Evolutionary conservation across 163 green algal species (phyloP).

Genomic region (Scenedesmus sp.): DNA sequence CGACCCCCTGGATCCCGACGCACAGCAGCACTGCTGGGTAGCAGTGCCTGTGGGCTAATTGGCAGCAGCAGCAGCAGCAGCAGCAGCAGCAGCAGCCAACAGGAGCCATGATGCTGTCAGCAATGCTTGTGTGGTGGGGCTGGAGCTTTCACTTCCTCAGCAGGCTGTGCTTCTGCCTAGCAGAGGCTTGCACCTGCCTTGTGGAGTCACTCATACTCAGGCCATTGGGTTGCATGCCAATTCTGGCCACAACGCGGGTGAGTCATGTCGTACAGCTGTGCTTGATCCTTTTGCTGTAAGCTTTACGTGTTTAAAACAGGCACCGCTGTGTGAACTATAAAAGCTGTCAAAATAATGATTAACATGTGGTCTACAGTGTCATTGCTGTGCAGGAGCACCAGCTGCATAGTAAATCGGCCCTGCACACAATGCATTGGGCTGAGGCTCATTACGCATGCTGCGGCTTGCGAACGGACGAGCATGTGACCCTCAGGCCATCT

Average conservation of each 20-base stretch:
- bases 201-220: neutral
- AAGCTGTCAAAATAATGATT: no score
- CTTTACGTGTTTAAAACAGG: no score
- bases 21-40: neutral
- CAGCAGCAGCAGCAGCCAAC: neutral
- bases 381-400: no score
- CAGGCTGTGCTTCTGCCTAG: constrained; percentile 21
- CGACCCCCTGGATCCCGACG: neutral
- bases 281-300: neutral
- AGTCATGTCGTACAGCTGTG: neutral
- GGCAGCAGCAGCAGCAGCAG: no score
- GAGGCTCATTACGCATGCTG: no score
- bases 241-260: neutral
- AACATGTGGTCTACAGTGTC: no score
- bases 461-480: no score
- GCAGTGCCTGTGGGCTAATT: neutral
- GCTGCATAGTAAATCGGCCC: no score
- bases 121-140: constrained; percentile 13
- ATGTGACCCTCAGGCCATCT: neutral
- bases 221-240: neutral
- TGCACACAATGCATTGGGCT: no score
- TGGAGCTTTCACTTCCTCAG: constrained; percentile 39
- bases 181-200: neutral
- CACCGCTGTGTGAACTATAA: no score
- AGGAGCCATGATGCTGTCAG: constrained; percentile 16